Base-by-base conservation (phyloP, 1,284 basidiomycete genomes). In the Vanrija humicola region DNA sequence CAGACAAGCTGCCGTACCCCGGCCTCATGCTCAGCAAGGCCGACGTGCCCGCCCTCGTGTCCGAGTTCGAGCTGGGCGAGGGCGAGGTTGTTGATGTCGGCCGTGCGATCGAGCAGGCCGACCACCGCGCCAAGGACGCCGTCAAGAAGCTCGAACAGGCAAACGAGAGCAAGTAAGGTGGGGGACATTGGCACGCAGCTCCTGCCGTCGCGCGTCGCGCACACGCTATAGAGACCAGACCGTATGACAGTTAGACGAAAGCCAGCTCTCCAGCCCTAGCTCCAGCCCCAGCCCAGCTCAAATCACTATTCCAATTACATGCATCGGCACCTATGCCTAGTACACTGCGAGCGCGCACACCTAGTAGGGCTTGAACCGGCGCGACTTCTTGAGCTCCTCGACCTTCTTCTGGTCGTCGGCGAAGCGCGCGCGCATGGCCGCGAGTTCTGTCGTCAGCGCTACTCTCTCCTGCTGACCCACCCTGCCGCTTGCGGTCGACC, bases 401-500 rank as follows among this genome's bases (percentile, higher is more conserved):
- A 93, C 83, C 67, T 88, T 89, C n/a, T 82, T 84, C 78, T 89
- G 89, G 81, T 93, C 90, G 64, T 84, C 83, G 66, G 91, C 88
- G 82, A 90, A 94, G 64, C 84, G 86, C 63, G 80, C 82, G 69
- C 89, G 88, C 54, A 94, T 78, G 59, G 90, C 83, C 69, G 90
- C 81, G 48, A 91, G 78, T 56, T 86, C 86, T 88, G 38, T 3
- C 7, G 57, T 48, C 16, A n/a, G 28, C 28, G n/a, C 10, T 7
- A 14, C 23, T 12, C 21, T 7, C 12, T 4, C 21, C 1, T 16
- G 18, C 1, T 19, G 7, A 69, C 84, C 62, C 70, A 91, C 90
- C 85, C 75, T 87, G 83, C 56, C 89, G 79, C 73, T 91, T 91
- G 77, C 87, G 86, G 73, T 94, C 91, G 55, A 88, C 86, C 64